Percentiles rank a stretch among this genome's conserved stretches.
phyloP scores from a whole-genome alignment of 805 yeast genomes.

The Pichia manshurica region DNA sequence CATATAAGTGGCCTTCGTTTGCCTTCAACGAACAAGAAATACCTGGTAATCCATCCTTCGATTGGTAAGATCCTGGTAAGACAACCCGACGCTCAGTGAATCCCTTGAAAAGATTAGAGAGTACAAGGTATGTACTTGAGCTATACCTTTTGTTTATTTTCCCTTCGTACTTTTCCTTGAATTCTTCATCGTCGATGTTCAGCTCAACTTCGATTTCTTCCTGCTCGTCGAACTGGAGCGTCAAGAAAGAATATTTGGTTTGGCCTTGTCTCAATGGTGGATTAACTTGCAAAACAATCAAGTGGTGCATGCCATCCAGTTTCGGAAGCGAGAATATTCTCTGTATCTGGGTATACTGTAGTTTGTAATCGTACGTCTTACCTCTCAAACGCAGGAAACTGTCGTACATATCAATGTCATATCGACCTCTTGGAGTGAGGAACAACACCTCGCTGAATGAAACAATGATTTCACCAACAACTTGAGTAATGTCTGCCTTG shows the following conservation, averaged over 20 bases:
- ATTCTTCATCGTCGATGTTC: slow-evolving; percentile 79
- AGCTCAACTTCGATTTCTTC: slow-evolving; percentile 90
- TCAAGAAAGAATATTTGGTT: slow-evolving; percentile 89
- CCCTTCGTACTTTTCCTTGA: slow-evolving; percentile 66
- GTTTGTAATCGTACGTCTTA: slow-evolving; percentile 94
- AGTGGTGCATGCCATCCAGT: slow-evolving; percentile 87
- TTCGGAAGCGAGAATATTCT: slow-evolving; percentile 89
- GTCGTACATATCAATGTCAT: slow-evolving; percentile 91
- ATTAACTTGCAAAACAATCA: slow-evolving; percentile 83
- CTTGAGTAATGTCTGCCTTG: slow-evolving; percentile 90
- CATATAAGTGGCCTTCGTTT: slow-evolving; percentile 87
- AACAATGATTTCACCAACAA: slow-evolving; percentile 90
- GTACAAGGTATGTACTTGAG: slow-evolving; percentile 77
- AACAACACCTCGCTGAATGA: slow-evolving; percentile 87
- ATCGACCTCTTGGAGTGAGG: slow-evolving; percentile 97
- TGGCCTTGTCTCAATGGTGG: slow-evolving; percentile 99
- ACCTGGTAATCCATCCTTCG: slow-evolving; percentile 76
- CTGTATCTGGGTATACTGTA: slow-evolving; percentile 85
- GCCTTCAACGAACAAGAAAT: slow-evolving; percentile 91
- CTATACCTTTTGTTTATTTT: slow-evolving; percentile 65
- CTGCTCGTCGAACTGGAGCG: slow-evolving; percentile 81
- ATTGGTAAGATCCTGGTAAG: slow-evolving; percentile 75
- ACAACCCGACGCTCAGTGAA: slow-evolving; percentile 81
- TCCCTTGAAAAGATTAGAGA: slow-evolving; percentile 85
- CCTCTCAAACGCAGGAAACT: slow-evolving; percentile 87